Conservation (phyloP, 2,329 filamentous ascomycete genomes). For the Cladosporium velox region DNA sequence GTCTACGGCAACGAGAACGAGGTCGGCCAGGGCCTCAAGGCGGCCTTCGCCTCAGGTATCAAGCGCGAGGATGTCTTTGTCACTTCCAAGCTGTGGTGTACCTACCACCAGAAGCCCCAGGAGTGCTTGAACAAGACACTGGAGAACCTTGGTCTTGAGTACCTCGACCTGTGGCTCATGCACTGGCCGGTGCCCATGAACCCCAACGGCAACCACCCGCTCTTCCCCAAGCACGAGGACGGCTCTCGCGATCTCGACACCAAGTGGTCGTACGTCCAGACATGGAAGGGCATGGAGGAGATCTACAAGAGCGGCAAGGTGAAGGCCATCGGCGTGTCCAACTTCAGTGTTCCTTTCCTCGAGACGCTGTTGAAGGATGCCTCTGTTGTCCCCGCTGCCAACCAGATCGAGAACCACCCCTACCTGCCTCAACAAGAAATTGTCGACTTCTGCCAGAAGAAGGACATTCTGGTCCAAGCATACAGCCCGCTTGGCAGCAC, state of each 20-base stretch:
- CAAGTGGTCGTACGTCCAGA: slow-evolving; percentile 70
- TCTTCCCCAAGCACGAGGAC: slow-evolving; percentile 73
- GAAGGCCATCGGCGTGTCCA: slow-evolving; percentile 54
- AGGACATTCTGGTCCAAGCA: slow-evolving; percentile 71
- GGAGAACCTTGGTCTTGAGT: slow-evolving; percentile 72
- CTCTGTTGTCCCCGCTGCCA: slow-evolving; percentile 64
- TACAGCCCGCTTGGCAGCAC: slow-evolving; percentile 60
- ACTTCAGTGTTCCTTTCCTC: slow-evolving; percentile 51
- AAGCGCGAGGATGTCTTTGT: slow-evolving; percentile 36
- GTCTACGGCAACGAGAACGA: slow-evolving; percentile 49
- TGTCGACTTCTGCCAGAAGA: slow-evolving; percentile 66
- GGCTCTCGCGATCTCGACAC: slow-evolving; percentile 72
- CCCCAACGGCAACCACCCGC: slow-evolving; percentile 68
- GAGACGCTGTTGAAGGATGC: slow-evolving; percentile 57
- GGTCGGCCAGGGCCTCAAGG: slow-evolving; percentile 46
- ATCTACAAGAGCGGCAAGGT: slow-evolving; percentile 52
- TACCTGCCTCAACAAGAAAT: slow-evolving; percentile 71
- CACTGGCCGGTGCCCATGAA: slow-evolving; percentile 86
- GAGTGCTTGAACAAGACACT: slow-evolving; percentile 72
- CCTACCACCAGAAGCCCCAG: slow-evolving; percentile 72
- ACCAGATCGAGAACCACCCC: slow-evolving; percentile 76
- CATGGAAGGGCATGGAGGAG: slow-evolving; percentile 76
- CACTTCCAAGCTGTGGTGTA: slow-evolving; percentile 66
- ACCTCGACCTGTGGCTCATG: slow-evolving; percentile 79
- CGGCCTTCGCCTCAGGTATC: slow-evolving; percentile 55